These are phyloP conservation scores for Blastobotrys raffinosifermentans DNA, from an alignment of 1,139 yeast genomes.

Conservation along the genomic window DNA sequence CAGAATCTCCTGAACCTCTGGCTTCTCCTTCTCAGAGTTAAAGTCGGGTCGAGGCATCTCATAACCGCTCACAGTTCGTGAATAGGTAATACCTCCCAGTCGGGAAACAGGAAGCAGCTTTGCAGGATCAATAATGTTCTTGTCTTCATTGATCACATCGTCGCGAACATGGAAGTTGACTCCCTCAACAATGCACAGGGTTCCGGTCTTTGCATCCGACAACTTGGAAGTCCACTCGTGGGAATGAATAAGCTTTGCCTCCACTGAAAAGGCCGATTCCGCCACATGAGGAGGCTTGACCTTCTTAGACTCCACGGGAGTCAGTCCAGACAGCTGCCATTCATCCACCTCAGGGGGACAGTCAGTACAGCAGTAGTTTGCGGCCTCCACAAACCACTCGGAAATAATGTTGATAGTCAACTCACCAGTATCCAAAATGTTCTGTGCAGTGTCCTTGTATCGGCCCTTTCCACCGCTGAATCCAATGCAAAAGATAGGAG, in stretches of 20 bases:
- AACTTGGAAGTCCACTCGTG: conserved; percentile 44
- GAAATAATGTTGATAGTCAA: conserved; percentile 53
- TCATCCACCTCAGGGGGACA: conserved; percentile 50
- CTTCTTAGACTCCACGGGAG: conserved; percentile 40
- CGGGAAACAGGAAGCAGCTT: conserved; percentile 51
- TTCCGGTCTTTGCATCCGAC: conserved; percentile 39
- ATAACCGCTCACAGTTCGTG: conserved; percentile 40
- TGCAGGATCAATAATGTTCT: conserved; percentile 39
- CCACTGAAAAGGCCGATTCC: conserved; percentile 56
- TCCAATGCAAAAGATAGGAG: conserved; percentile 53
- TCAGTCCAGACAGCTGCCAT: conserved; percentile 52
- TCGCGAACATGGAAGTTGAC: conserved; percentile 52
- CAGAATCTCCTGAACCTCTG: conserved; percentile 12
- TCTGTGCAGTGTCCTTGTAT: conserved; percentile 46
- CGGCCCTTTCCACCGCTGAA: conserved; percentile 38
- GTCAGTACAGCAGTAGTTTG: conserved; percentile 45
- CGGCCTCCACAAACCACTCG: conserved; percentile 63
- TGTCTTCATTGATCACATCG: conserved; percentile 43
- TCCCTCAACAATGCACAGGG: conserved; percentile 47
- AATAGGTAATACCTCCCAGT: conserved; percentile 51
- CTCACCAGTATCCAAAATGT: conserved; percentile 48
- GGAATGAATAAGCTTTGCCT: conserved; percentile 43
- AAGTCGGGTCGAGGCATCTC: conserved; percentile 42
- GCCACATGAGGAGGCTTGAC: conserved; percentile 55
- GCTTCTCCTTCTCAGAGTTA: conserved; percentile 18